A percentile compares a stretch with the other conserved stretches of the same genome.
Conservation (phyloP, 495 filamentous ascomycete genomes). For the Mycothermus thermophilus region DNA sequence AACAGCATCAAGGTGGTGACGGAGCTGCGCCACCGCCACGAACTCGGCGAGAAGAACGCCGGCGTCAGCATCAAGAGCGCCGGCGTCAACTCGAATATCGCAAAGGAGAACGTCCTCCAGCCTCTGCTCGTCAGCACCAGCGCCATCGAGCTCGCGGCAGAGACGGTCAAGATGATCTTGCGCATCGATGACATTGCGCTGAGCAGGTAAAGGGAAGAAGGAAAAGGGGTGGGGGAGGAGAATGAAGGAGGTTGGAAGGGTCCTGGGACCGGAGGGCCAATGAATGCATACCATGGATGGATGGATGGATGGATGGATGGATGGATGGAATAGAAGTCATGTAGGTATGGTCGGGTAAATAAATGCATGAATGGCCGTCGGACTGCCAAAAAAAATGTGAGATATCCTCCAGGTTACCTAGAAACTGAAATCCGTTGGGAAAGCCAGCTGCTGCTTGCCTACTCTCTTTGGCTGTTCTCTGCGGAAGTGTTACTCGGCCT, state of each 20-base stretch:
- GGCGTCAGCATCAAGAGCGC: slow-evolving; percentile 95
- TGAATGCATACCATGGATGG: no score
- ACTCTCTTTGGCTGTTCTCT: no score
- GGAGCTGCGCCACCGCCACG: slow-evolving; percentile 83
- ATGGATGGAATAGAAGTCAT: no score
- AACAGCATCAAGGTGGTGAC: slow-evolving; percentile 99
- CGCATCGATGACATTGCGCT: slow-evolving; percentile 88
- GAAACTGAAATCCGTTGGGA: no score
- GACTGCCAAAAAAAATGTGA: no score
- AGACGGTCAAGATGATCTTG: slow-evolving; percentile 97
- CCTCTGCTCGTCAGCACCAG: slow-evolving; percentile 92
- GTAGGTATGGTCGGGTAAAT: no score
- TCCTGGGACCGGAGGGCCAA: no score
- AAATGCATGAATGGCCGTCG: no score
- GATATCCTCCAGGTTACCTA: no score
- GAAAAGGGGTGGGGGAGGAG: background rate
- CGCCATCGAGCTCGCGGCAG: slow-evolving; percentile 88
- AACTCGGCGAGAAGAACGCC: slow-evolving; percentile 85
- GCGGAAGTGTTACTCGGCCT: no score
- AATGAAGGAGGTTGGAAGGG: slow-evolving; percentile 3
- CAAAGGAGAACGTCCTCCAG: slow-evolving; percentile 95
- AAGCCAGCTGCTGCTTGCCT: no score
- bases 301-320: no score
- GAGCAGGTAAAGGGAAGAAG: slow-evolving; percentile 18
- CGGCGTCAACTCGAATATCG: slow-evolving; percentile 86